These are phyloP conservation scores for Talaromyces sp. DNA, from an alignment of 2,329 filamentous ascomycete genomes.

Conservation along the genomic window DNA sequence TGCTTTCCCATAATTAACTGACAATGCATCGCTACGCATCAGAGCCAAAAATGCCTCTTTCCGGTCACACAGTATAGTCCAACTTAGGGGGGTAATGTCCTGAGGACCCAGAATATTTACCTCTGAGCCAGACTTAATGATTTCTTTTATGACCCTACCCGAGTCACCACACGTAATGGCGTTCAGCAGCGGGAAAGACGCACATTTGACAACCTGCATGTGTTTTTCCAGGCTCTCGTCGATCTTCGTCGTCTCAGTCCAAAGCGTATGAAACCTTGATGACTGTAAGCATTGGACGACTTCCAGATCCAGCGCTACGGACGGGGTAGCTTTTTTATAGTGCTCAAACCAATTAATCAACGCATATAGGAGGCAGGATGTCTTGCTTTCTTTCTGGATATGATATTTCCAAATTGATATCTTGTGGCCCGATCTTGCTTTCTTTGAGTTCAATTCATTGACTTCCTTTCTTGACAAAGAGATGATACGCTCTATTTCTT, in stretches of 20 bases:
- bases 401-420: not conserved
- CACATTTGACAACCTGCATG: not conserved
- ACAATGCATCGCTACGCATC: not conserved
- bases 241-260: not conserved
- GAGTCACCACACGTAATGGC: not conserved
- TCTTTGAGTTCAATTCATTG: not conserved
- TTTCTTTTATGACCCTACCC: not conserved
- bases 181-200: not conserved
- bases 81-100: not conserved
- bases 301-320: not conserved
- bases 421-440: not conserved
- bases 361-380: not conserved
- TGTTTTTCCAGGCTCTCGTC: too few species aligned
- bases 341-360: not conserved
- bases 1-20: not conserved
- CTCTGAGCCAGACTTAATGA: not conserved
- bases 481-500: not conserved
- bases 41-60: not conserved
- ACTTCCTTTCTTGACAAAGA: not conserved
- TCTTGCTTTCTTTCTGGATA: not conserved
- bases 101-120: not conserved
- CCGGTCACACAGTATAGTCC: not conserved
- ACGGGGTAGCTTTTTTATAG: not conserved
- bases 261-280: not conserved
- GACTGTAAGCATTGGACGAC: not conserved